These are phyloP conservation scores for Chaetomiaceae sp. DNA, from an alignment of 2,329 filamentous ascomycete genomes.

Conservation along the genomic window DNA sequence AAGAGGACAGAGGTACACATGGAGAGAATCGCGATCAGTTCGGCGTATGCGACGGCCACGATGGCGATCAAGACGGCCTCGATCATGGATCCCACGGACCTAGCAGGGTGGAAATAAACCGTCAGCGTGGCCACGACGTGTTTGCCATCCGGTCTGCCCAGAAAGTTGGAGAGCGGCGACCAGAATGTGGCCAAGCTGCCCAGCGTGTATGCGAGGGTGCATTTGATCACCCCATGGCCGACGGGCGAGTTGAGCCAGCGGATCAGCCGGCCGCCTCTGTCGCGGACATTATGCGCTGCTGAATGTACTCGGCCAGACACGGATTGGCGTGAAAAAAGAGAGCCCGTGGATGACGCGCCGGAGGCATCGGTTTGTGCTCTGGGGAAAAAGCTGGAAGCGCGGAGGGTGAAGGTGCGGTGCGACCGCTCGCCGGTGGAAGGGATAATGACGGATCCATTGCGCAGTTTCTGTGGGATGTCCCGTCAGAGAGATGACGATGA, in stretches of 20 bases:
- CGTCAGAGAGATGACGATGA: background rate
- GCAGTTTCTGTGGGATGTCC: conserved; percentile 55
- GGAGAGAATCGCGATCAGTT: conserved; percentile 71
- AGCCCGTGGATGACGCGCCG: conserved; percentile 32
- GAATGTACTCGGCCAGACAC: conserved; percentile 35
- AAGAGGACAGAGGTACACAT: conserved; percentile 87
- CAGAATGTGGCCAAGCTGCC: conserved; percentile 85
- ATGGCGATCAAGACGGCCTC: conserved; percentile 75
- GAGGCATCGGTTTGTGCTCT: conserved; percentile 26
- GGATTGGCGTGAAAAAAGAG: conserved; percentile 35
- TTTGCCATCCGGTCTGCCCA: conserved; percentile 85
- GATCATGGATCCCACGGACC: conserved; percentile 83
- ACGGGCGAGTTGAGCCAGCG: conserved; percentile 65
- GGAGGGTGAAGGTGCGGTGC: conserved; percentile 73
- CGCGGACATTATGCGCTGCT: conserved; percentile 36
- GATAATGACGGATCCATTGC: conserved; percentile 82
- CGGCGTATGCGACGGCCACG: conserved; percentile 73
- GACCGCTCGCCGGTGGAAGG: conserved; percentile 82
- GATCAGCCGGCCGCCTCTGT: conserved; percentile 42
- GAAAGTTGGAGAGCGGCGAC: conserved; percentile 62
- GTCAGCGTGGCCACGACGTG: conserved; percentile 91
- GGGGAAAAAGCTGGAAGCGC: conserved; percentile 32
- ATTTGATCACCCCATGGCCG: conserved; percentile 81
- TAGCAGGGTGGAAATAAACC: conserved; percentile 89
- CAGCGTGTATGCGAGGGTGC: conserved; percentile 81